Base-by-base conservation (phyloP, 2,329 filamentous ascomycete genomes). In the Apiospora marii region DNA sequence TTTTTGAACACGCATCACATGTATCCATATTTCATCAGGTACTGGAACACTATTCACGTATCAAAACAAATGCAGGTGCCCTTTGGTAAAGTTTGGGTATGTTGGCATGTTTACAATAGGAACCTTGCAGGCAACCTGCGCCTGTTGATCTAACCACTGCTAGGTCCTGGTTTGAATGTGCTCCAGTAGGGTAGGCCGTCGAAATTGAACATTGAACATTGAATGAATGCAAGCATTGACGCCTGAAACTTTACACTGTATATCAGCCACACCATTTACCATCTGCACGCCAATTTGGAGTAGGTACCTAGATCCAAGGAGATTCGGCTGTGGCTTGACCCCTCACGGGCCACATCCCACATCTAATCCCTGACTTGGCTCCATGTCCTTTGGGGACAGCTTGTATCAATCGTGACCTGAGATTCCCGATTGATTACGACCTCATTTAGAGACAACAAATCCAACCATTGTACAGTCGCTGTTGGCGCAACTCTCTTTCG, bases 331-430 rank as follows among this genome's bases (percentile, higher is more conserved):
- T 69, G 67, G 67, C 67, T 69, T 34, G 37, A n/a, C 44, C n/a
- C 44, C 67, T 69, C 67, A 69, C 67, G 67, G 67, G 46, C 67
- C 67, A 69, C 67, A 69, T 69, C 67, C 67, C 67, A 69, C 67
- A 48, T 64, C 58, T 41, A 64, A 64, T 64, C 58, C 58, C 58
- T 64, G 58, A 64, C 22, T 64, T 64, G 58, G 58, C 58, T 41
- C 58, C 58, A 64, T 41, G 58, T 19, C 58, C 34, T n/a, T 64
- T 64, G 58, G 58, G 58, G 58, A 64, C 58, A 64, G 58, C 58
- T 64, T 64, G 58, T 64, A 64, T 64, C 58, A 64, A 64, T 64
- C 58, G 58, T 64, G 58, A 64, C 34, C 34, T 12, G 34, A 41
- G 58, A 64, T 64, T 64, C 58, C 41, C 34, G 34, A 64, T 41